A percentile compares a stretch with the other conserved stretches of the same genome.
phyloP scores from a whole-genome alignment of 2,329 filamentous ascomycete genomes.

The Lachnellula subtilissima region DNA sequence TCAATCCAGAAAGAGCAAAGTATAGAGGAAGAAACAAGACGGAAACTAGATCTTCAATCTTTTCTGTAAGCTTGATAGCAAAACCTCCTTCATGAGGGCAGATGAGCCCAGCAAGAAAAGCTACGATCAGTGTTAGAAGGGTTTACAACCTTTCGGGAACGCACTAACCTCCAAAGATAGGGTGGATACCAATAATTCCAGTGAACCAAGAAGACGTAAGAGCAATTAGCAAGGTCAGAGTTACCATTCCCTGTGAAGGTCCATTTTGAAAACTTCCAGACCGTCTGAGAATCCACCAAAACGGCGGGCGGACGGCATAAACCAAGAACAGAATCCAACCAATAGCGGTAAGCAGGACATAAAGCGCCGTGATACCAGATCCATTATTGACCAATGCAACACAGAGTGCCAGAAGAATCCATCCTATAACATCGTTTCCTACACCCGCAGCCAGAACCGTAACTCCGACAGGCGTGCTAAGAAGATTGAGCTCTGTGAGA shows the following conservation, averaged over 20 bases:
- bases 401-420: conserved; percentile 88
- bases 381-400: conserved; percentile 89
- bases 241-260: conserved; percentile 78
- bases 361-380: conserved; percentile 76
- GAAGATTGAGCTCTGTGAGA: conserved; percentile 81
- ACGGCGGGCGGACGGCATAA: conserved; percentile 66
- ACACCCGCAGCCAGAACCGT: conserved; percentile 88
- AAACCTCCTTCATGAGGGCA: conserved; percentile 88
- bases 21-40: conserved; percentile 85
- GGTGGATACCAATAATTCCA: conserved; percentile 83
- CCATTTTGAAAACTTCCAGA: conserved; percentile 81
- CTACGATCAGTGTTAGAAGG: conserved; percentile 32
- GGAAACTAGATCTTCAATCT: conserved; percentile 86
- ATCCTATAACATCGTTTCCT: conserved; percentile 86
- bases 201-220: conserved; percentile 83
- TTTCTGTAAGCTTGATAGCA: conserved; percentile 85
- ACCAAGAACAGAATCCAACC: conserved; percentile 74
- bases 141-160: neutral
- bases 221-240: conserved; percentile 73
- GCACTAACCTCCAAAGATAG: conserved; percentile 68
- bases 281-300: conserved; percentile 68
- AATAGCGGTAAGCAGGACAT: conserved; percentile 69
- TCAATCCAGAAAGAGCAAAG: conserved; percentile 86
- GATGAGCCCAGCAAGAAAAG: conserved; percentile 83
- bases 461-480: conserved; percentile 77